Conservation (phyloP, 179 eudicot genomes). For the Nepenthes alata region DNA sequence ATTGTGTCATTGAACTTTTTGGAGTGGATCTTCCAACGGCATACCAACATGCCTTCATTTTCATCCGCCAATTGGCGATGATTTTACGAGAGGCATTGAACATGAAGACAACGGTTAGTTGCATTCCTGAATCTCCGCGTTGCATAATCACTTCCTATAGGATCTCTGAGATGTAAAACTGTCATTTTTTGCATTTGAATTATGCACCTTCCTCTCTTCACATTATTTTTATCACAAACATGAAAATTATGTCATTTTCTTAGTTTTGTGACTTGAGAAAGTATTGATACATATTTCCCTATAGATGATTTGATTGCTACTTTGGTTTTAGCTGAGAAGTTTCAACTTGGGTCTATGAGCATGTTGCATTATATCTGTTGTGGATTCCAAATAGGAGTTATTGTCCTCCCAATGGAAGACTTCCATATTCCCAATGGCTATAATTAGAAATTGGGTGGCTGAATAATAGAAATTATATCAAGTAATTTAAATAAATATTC, state of each 20-base stretch:
- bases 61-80: slow-evolving; percentile 82
- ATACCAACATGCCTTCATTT: slow-evolving; percentile 79
- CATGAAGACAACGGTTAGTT: slow-evolving; percentile 44
- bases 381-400: no score
- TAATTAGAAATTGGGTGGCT: no score
- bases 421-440: no score
- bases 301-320: no score
- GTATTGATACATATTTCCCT: no score
- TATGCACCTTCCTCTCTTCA: not conserved
- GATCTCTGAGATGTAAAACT: slow-evolving; percentile 1
- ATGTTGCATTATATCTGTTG: no score
- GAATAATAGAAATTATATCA: no score
- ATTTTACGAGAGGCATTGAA: slow-evolving; percentile 63
- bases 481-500: no score
- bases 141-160: not conserved
- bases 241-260: not conserved
- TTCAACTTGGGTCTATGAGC: no score
- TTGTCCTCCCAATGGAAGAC: no score
- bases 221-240: not conserved
- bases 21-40: slow-evolving; percentile 74
- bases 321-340: no score
- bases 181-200: not conserved
- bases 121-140: not conserved
- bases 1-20: slow-evolving; percentile 63
- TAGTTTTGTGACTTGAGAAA: not conserved